phyloP scores from a whole-genome alignment of 2,329 filamentous ascomycete species.

The Aspergillus fumigatus region DNA sequence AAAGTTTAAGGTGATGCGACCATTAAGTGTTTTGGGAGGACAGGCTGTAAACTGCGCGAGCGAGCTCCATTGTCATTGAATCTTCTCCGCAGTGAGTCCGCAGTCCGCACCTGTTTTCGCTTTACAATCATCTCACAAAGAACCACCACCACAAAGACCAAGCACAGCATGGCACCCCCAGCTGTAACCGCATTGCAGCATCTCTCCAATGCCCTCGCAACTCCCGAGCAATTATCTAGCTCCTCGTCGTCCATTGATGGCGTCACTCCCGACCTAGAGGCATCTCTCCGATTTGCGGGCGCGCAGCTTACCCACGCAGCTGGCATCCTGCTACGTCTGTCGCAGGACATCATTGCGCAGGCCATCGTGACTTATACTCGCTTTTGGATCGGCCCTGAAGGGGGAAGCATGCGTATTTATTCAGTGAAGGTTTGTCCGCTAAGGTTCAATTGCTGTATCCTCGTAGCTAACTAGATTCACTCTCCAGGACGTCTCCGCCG shows the following conservation, averaged over 20 bases:
- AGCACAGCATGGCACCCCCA: slow-evolving; percentile 21
- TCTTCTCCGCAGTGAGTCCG: background rate
- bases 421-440: slow-evolving; percentile 35
- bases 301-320: slow-evolving; percentile 45
- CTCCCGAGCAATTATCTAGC: slow-evolving; percentile 40
- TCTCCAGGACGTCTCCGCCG: slow-evolving; percentile 71
- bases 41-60: background rate
- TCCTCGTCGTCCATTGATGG: slow-evolving; percentile 43
- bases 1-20: too few relatives aligned
- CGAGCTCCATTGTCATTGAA: background rate
- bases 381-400: slow-evolving; percentile 62
- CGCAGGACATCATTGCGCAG: slow-evolving; percentile 80
- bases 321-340: slow-evolving; percentile 70
- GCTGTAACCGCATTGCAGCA: slow-evolving; percentile 26
- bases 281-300: slow-evolving; percentile 43
- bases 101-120: background rate
- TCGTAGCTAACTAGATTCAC: background rate
- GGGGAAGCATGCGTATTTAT: slow-evolving; percentile 41
- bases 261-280: slow-evolving; percentile 38
- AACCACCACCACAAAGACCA: slow-evolving; percentile 10
- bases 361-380: slow-evolving; percentile 77
- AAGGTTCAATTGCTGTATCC: background rate
- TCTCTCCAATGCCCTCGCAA: slow-evolving; percentile 44
- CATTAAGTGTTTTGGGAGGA: background rate
- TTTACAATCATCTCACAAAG: background rate